phyloP scores from a whole-genome alignment of 352 stramenopile species.

The Phytophthora litchii region DNA sequence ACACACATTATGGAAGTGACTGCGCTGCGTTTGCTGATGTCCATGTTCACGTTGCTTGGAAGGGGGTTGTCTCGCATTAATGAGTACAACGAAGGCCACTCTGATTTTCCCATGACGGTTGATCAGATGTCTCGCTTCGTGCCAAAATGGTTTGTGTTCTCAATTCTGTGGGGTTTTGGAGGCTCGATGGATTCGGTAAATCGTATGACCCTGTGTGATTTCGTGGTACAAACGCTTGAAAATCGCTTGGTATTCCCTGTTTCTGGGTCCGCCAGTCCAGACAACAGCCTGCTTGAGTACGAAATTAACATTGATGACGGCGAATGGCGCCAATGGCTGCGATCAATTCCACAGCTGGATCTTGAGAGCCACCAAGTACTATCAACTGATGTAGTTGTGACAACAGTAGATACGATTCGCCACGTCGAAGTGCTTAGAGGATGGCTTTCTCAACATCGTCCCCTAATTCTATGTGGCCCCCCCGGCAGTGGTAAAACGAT shows the following conservation, averaged over 20 bases:
- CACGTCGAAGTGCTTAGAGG: constrained; percentile 98
- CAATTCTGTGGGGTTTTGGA: constrained; percentile 98
- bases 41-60: constrained; percentile 96
- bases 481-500: constrained; percentile 99
- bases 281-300: constrained; percentile 94
- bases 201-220: constrained; percentile 92
- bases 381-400: constrained; percentile 98
- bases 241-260: constrained; percentile 90
- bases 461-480: constrained; percentile 98
- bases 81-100: constrained; percentile 99
- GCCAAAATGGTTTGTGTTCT: constrained; percentile 98
- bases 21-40: constrained; percentile 94
- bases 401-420: constrained; percentile 98
- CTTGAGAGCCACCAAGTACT: constrained; percentile 98
- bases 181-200: constrained; percentile 95
- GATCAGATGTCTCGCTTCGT: constrained; percentile 97
- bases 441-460: constrained; percentile 97
- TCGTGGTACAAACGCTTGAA: constrained; percentile 88
- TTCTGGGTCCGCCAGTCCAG: constrained; percentile 46
- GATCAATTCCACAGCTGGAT: constrained; percentile 97
- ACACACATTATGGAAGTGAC: constrained; percentile 97
- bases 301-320: constrained; percentile 97
- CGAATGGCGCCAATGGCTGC: constrained; percentile 96
- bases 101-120: constrained; percentile 97
- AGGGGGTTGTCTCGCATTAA: constrained; percentile 94